These are phyloP conservation scores for Teratosphaeria gauchensis DNA, from an alignment of 2,329 filamentous ascomycete species.

Conservation along the genomic window DNA sequence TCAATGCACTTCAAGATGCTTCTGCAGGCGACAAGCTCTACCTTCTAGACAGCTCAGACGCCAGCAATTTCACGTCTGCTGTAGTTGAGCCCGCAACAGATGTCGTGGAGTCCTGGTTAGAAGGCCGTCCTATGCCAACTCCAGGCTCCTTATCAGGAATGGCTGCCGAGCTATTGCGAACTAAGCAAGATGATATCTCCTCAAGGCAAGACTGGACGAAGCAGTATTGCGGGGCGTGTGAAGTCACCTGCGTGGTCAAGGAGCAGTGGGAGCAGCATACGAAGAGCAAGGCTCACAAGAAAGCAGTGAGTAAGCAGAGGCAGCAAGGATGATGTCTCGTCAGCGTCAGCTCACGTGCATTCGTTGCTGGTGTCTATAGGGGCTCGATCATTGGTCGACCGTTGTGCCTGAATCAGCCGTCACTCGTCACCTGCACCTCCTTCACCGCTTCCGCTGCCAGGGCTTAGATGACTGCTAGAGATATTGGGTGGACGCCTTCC, in stretches of 20 bases:
- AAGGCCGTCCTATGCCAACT: conserved; percentile 40
- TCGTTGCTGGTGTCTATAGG: too few species aligned
- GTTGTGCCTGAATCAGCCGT: too few species aligned
- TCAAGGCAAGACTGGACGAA: conserved; percentile 39
- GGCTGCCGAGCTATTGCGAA: conserved; percentile 48
- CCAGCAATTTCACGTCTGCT: conserved; percentile 49
- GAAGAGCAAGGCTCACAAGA: conserved; percentile 44
- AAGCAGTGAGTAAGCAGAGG: conserved; percentile 16
- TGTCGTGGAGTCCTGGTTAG: conserved; percentile 56
- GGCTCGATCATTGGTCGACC: too few species aligned
- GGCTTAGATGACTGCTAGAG: too few species aligned
- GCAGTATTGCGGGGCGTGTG: conserved; percentile 63
- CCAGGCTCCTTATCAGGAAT: conserved; percentile 46
- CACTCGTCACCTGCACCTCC: too few species aligned
- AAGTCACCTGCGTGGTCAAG: conserved; percentile 44
- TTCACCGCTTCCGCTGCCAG: too few species aligned
- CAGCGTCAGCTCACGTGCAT: too few species aligned
- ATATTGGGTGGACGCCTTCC: too few species aligned
- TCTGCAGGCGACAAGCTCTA: conserved; percentile 53
- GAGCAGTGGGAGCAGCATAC: conserved; percentile 50
- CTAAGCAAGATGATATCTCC: conserved; percentile 41
- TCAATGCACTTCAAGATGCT: conserved; percentile 53
- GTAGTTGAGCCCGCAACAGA: conserved; percentile 57
- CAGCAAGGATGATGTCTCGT: neutral
- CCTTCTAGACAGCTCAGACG: conserved; percentile 69